These are phyloP conservation scores for Geotrichum phurueaensis DNA, from an alignment of 1,139 yeast species.

Conservation along the genomic window DNA sequence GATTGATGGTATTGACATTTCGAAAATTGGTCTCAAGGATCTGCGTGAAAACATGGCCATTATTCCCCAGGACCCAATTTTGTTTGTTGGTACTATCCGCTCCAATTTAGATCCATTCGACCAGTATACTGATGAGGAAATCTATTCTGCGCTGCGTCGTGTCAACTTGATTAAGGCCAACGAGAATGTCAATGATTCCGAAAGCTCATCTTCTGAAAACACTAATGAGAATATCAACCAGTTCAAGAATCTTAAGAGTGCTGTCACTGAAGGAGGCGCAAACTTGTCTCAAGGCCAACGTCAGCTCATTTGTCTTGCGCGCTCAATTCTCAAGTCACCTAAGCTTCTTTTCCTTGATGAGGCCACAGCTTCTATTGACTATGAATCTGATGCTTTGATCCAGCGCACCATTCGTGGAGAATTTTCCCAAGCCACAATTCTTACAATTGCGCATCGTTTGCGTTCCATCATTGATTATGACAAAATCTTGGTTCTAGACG, in stretches of 20 bases:
- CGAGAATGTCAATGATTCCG: neutral
- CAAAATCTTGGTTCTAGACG: conserved; percentile 88
- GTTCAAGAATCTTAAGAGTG: conserved; percentile 60
- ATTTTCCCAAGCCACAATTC: conserved; percentile 68
- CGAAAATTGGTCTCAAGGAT: conserved; percentile 73
- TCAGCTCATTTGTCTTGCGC: conserved; percentile 86
- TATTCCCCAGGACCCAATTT: conserved; percentile 91
- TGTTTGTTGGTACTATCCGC: conserved; percentile 79
- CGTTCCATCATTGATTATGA: conserved; percentile 92
- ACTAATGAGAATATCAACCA: conserved; percentile 62
- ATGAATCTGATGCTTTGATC: conserved; percentile 68
- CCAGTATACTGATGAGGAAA: conserved; percentile 62
- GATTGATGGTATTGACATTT: conserved; percentile 85
- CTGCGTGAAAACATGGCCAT: conserved; percentile 81
- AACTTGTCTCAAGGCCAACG: conserved; percentile 96
- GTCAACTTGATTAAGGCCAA: conserved; percentile 56
- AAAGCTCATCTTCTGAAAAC: neutral
- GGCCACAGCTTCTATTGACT: conserved; percentile 95
- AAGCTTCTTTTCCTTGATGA: conserved; percentile 86
- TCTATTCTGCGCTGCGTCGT: conserved; percentile 78
- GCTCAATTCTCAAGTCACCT: conserved; percentile 81
- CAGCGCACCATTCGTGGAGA: conserved; percentile 87
- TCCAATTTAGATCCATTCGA: conserved; percentile 76
- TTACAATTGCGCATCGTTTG: conserved; percentile 92
- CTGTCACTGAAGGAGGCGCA: conserved; percentile 83